Base-by-base conservation (phyloP, 2,329 filamentous ascomycete genomes). In the Diplodia mutila region DNA sequence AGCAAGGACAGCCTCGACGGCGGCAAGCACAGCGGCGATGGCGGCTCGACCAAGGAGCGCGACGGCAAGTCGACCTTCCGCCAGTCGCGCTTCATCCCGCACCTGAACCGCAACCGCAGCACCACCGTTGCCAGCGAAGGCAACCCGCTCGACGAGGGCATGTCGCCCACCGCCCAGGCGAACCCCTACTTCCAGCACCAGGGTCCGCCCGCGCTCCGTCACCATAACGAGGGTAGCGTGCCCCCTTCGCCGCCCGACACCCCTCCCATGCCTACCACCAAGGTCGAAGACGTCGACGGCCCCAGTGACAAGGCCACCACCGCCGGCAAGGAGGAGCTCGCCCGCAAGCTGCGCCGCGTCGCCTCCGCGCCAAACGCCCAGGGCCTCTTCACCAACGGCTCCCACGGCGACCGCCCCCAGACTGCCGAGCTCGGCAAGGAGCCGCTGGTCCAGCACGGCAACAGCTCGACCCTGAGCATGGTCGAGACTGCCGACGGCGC, bases 131-230 rank as follows among this genome's bases (percentile, higher is more conserved):
- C 92, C 72, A 97, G 93, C 80, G 94, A 97, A 81, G 94, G 94
- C 73, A 93, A 97, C 77, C 88, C 90, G 68, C 86, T 97, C 71
- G 94, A 97, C 73, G 94, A 97, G 79, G 85, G 88, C 69, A 85
- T 97, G 75, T 97, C 94, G 76, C 95, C 95, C 29, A 98, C 93
- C 4, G 94, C 94, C 63, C 89, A 94, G 76, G 94, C 93, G 71
- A 99, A 99, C 78, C 95, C 95, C 21, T 99, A 99, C 81, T 99
- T 98, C 80, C 91, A 90, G 72, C 95, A 98, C 78, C 95, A 99
- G 81, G 95, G 95, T 67, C 93, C 93, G 73, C 95, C 95, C 4
- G 92, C 92, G 71, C 84, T 98, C 74, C 90, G 94, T 76, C 95
- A 99, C 82, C 93, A 96, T 82, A 97, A 98, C 79, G 93, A 95